Base-by-base conservation (phyloP, 495 filamentous ascomycete species). In the Aspergillus diversus region DNA sequence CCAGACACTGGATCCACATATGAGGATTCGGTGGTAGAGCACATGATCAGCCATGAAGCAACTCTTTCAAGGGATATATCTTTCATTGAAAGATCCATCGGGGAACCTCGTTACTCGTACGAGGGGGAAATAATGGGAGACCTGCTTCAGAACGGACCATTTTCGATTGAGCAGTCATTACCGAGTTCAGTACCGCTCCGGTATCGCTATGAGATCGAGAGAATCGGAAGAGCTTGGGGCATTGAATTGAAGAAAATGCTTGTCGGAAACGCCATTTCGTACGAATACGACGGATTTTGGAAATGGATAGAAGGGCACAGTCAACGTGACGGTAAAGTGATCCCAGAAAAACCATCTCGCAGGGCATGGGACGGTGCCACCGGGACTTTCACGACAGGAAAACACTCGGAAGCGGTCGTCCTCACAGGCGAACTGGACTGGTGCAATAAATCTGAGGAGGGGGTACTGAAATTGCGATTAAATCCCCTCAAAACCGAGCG, bases 151-250 rank as follows among this genome's bases (percentile, higher is more conserved):
- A 11, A 68, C 15, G 77, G 77, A 0, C 79, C 79, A 0, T 81
- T 81, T 50, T 67, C 75, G 3, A 39, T 63, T 8, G 60, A 69
- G 12, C 64, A 74, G 11, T 60, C 66, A 5, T 66, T 80, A 15
- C 59, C 70, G 5, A 53, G 55, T 7, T 73, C 65, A 15, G 63
- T 81, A 3, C 71, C 77, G 5, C 63, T 84, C 31, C 70, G 79
- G 7, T 73, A 77, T 49, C 69, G 80, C 3, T 83, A 82, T 59
- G 82, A 83, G 57, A 34, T 83, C 52, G 73, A 75, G 33, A 69
- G 80, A 27, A 69, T 83, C 27, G 73, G 70, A 7, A 66, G 71
- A 12, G 63, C 70, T 2, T 83, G 75, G 72, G 56, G 66, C 12
- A 64, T 83, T 3, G 66, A 76, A 13, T 58, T 78, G 7, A 60